Evolutionary conservation across 306 rosid genomes (phyloP), one percentile per base, ranked within the genome.

Genomic region (Quercus rubra): DNA sequence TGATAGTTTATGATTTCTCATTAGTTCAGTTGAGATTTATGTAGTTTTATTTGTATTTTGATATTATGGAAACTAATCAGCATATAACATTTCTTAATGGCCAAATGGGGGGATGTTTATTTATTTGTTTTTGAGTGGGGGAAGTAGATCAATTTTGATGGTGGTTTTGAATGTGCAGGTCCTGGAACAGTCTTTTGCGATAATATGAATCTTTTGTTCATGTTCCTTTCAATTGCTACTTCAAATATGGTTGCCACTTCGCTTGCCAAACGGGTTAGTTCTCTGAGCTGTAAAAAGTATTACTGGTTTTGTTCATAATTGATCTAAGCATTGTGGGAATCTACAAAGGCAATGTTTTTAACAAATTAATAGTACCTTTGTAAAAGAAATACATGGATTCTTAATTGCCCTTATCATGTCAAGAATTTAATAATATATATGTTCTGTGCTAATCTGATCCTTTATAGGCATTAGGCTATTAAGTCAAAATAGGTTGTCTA

Each of bases 201-300:
- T 74, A 79, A 83, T 55, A 74, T 79, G 80, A 83, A 79, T 76
- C 80, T 79, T 25, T 61, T 75, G 78, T 83, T 83, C 70, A 79
- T 79, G 83, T 83, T 83, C 71, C 83, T 83, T 52, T 79, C 86
- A 18, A 79, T 83, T 38, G 83, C 86, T 4, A 83, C 86, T 59
- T 83, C 83, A 68, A 83, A 83, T 18, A 38, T 83, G 83, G 83
- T 83, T 13, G 86, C 86, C 58, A 83, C 86, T 75, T 69, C 86
- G 15, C 83, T 79, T n/a, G 86, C 80, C 51, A 83, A 79, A 75
- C 14, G 73, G 83, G 86, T 83, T 8, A 49, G 86, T 69, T 54
- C 49, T 70, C 23, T 75, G 31, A 52, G 52, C 71, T 57, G 46
- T 56, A 54, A 33, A 61, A 21, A 35, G 57, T n/a, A 28, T 21